Base-by-base conservation (phyloP, 805 yeast genomes). In the Candida tibetensis region DNA sequence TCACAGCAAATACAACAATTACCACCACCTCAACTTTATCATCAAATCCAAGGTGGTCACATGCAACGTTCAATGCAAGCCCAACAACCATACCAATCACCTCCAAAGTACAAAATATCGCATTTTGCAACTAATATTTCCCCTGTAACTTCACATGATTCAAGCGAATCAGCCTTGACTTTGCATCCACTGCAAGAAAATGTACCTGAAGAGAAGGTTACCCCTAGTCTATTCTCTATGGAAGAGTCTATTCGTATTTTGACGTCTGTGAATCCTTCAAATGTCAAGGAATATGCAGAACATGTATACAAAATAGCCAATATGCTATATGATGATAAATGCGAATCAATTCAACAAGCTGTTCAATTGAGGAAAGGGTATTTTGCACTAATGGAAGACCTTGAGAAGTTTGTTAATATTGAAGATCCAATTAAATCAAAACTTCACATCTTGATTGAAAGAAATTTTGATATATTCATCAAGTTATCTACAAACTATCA, bases 401-500 rank as follows among this genome's bases (percentile, higher is more conserved):
- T 67, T n/a, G 44, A 51, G 13, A 30, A 28, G 8, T 66, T 48
- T 38, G 35, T 49, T 14, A 48, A 53, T 21, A 17, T 25, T 4
- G 48, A 51, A 3, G 58, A 61, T 37, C 67, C 68, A 1, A 46
- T 62, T 12, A 39, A 57, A 28, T 58, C 65, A 3, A 53, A 57
- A 32, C 51, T 68, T 13, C 59, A 68, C 38, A 28, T 60, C 13
- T 41, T 67, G 8, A 60, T 69, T 9, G 70, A 67, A 28, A 53
- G 54, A 34, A 65, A 66, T 44, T 69, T 69, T 36, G 72, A 66
- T 35, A 40, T 64, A 2, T 57, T 68, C 37, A 59, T 69, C 25
- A 60, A 54, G 33, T 41, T 67, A n/a, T 47, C 70, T 4, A 60
- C 68, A 17, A 54, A 55, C 30, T 52, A 52, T 44, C 44, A 48